Percentiles rank a stretch among this genome's conserved stretches.
Conservation (phyloP, 805 yeast species). For the Metschnikowia henanensis region DNA sequence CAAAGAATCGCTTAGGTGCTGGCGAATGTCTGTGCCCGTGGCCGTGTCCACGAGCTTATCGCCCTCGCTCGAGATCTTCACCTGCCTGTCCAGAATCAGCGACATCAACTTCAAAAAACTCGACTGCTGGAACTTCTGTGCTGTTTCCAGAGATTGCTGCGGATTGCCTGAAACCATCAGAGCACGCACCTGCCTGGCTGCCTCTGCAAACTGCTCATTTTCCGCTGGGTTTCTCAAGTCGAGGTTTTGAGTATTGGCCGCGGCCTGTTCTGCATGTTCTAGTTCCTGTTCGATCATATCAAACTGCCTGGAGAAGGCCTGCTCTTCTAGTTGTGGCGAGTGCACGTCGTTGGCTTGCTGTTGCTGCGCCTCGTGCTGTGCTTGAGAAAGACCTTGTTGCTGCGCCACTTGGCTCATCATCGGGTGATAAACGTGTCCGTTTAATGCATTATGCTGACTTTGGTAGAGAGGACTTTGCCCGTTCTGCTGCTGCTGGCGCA, state of each 20-base stretch:
- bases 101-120: slow-evolving; percentile 41
- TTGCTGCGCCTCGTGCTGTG: slow-evolving; percentile 11
- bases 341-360: background rate
- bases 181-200: slow-evolving; percentile 36
- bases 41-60: slow-evolving; percentile 34
- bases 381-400: slow-evolving; percentile 1
- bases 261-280: slow-evolving; percentile 3
- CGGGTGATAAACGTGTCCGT: background rate
- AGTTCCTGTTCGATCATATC: slow-evolving; percentile 34
- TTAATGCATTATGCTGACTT: background rate
- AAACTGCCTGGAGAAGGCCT: slow-evolving; percentile 32
- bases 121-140: slow-evolving; percentile 34
- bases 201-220: slow-evolving; percentile 39
- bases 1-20: slow-evolving; percentile 22
- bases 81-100: slow-evolving; percentile 35
- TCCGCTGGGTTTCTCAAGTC: too few species aligned
- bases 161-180: slow-evolving; percentile 34
- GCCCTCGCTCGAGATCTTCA: slow-evolving; percentile 36
- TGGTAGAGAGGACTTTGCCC: slow-evolving; percentile 4
- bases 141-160: slow-evolving; percentile 26
- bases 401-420: slow-evolving; percentile 1
- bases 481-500: slow-evolving; percentile 15
- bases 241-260: background rate
- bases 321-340: slow-evolving; percentile 22
- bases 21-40: slow-evolving; percentile 38